These are phyloP conservation scores for Linum trigynum DNA, from an alignment of 345 rosid genomes.

Conservation along the genomic window DNA sequence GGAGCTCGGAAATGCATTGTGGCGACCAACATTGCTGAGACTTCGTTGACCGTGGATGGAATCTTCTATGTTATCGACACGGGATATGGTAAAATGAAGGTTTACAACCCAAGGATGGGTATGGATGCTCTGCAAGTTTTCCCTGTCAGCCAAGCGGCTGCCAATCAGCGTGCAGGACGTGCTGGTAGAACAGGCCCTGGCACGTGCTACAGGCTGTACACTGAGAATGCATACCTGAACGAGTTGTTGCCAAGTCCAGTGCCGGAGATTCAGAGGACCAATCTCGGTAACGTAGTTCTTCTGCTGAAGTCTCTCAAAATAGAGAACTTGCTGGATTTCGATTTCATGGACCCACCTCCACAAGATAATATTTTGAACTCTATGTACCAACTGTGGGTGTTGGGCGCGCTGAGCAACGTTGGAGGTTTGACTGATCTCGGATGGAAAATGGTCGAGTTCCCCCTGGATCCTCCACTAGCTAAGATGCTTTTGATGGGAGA, in stretches of 20 bases:
- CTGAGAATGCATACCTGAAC: constrained; percentile 81
- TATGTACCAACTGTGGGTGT: constrained; percentile 96
- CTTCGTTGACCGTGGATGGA: constrained; percentile 94
- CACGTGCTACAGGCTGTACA: constrained; percentile 85
- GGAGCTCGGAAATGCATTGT: constrained; percentile 98
- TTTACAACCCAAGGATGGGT: constrained; percentile 96
- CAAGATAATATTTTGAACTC: constrained; percentile 96
- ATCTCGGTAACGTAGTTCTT: constrained; percentile 90
- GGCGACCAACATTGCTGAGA: constrained; percentile 96
- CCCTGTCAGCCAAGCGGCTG: constrained; percentile 93
- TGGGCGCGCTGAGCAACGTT: constrained; percentile 90
- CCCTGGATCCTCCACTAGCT: constrained; percentile 93
- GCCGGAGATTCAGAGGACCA: constrained; percentile 97
- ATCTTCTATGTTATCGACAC: constrained; percentile 88
- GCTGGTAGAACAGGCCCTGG: constrained; percentile 99
- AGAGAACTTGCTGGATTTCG: constrained; percentile 85
- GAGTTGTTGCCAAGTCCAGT: constrained; percentile 87
- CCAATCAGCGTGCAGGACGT: constrained; percentile 97
- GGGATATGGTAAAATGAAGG: constrained; percentile 96
- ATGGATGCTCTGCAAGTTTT: constrained; percentile 99
- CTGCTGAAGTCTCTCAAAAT: constrained; percentile 86
- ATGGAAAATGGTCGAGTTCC: constrained; percentile 99
- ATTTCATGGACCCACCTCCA: constrained; percentile 99
- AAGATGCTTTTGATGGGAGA: constrained; percentile 98
- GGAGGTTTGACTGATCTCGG: constrained; percentile 81